Evolutionary conservation across 2,329 filamentous ascomycete genomes (phyloP).

Genomic region (Capronia americana): DNA sequence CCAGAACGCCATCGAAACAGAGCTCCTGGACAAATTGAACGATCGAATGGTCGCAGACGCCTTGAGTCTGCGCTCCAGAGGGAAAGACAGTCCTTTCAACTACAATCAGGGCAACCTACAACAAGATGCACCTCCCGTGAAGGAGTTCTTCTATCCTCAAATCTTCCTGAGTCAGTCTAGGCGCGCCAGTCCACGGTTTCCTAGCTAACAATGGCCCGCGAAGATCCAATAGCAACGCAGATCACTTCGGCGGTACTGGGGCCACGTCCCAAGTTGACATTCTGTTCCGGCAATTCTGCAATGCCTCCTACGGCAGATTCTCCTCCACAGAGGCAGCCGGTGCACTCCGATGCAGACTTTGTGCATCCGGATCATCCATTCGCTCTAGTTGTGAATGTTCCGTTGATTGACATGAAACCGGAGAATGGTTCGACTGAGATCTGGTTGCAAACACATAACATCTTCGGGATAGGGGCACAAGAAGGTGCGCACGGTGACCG

Average conservation of each 20-base stretch:
- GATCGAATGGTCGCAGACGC: constrained; percentile 66
- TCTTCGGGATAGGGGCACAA: constrained; percentile 49
- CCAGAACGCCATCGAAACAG: constrained; percentile 59
- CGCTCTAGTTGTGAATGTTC: constrained; percentile 62
- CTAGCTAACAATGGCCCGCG: constrained; percentile 25
- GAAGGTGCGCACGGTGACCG: constrained; percentile 59
- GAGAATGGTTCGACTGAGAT: constrained; percentile 64
- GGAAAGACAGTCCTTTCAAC: constrained; percentile 65
- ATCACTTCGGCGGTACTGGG: constrained; percentile 60
- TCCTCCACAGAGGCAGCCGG: constrained; percentile 57
- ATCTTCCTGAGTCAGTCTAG: constrained; percentile 61
- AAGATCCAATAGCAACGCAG: constrained; percentile 54
- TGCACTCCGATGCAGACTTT: constrained; percentile 67
- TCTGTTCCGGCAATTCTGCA: constrained; percentile 64
- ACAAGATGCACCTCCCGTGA: constrained; percentile 62
- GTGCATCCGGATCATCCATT: constrained; percentile 62
- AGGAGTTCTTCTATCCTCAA: constrained; percentile 55
- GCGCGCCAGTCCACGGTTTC: neutral
- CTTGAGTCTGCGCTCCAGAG: constrained; percentile 56
- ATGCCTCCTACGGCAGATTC: constrained; percentile 57
- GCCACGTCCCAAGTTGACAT: constrained; percentile 62
- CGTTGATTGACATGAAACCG: constrained; percentile 57
- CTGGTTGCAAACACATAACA: constrained; percentile 64
- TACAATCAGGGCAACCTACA: constrained; percentile 67
- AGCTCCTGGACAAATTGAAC: constrained; percentile 63